Percentiles rank a stretch among this genome's conserved stretches.
Conservation (phyloP, 2,329 filamentous ascomycete genomes). For the Beauveria bassiana region DNA sequence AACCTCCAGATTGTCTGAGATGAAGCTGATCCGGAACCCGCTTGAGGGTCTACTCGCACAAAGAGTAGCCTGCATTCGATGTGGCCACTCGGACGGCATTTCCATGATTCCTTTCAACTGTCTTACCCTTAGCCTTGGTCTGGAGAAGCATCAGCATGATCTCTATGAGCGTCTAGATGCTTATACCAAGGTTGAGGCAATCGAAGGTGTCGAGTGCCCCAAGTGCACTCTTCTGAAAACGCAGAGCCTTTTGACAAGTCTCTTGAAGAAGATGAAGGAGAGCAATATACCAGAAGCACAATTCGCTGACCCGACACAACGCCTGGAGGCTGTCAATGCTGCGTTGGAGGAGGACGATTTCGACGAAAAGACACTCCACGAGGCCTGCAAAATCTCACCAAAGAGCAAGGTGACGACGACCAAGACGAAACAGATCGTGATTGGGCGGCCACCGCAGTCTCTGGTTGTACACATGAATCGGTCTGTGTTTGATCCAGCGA, state of each 20-base stretch:
- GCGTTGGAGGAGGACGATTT: constrained; percentile 77
- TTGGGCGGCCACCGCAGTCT: constrained; percentile 73
- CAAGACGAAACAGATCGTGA: constrained; percentile 83
- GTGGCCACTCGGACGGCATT: constrained; percentile 79
- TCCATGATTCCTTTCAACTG: constrained; percentile 93
- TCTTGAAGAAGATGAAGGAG: constrained; percentile 35
- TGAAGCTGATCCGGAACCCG: constrained; percentile 55
- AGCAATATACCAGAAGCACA: constrained; percentile 35
- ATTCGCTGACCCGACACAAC: constrained; percentile 41
- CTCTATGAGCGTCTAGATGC: constrained; percentile 74
- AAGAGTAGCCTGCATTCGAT: constrained; percentile 77
- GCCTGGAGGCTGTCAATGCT: constrained; percentile 58
- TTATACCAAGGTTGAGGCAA: constrained; percentile 76
- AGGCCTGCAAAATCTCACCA: constrained; percentile 57
- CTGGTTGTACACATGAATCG: constrained; percentile 85
- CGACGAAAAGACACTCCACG: constrained; percentile 55
- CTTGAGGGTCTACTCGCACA: constrained; percentile 84
- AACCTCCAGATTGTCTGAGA: constrained; percentile 30
- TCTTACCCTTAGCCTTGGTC: constrained; percentile 73
- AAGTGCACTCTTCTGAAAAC: constrained; percentile 74
- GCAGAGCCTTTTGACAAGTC: constrained; percentile 37
- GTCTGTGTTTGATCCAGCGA: constrained; percentile 80
- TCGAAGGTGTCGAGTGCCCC: constrained; percentile 82
- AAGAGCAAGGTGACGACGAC: constrained; percentile 66
- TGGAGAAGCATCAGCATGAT: constrained; percentile 53